Conservation (phyloP, 2,329 filamentous ascomycete species). For the Ascochyta pisi region DNA sequence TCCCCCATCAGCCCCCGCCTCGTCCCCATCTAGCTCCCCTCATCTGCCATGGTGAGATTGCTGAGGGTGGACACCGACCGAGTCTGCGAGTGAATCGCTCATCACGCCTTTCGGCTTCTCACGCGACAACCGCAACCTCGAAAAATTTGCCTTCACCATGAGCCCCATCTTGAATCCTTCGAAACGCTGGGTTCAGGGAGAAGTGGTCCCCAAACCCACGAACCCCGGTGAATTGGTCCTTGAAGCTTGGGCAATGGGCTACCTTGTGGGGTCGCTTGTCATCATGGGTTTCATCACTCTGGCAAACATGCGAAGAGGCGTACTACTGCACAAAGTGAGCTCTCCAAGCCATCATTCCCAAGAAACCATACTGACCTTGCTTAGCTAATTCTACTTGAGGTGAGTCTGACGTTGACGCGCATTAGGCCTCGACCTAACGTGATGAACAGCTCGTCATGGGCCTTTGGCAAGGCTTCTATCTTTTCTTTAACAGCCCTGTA, state of each 20-base stretch:
- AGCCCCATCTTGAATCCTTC: conserved; percentile 21
- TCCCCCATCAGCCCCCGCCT: conserved; percentile 1
- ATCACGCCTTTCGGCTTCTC: conserved; percentile 23
- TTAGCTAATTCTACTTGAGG: conserved; percentile 58
- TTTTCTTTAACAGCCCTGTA: conserved; percentile 62
- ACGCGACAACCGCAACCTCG: conserved; percentile 16
- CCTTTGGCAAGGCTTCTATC: conserved; percentile 65
- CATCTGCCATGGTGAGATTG: conserved; percentile 30
- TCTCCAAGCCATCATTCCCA: not conserved
- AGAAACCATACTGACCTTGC: conserved; percentile 22
- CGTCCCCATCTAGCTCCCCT: conserved; percentile 1
- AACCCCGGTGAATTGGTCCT: conserved; percentile 45
- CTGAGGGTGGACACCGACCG: conserved; percentile 19
- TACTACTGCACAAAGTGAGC: conserved; percentile 56
- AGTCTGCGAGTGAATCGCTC: conserved; percentile 31
- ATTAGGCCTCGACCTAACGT: conserved; percentile 16
- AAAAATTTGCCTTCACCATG: conserved; percentile 30
- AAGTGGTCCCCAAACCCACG: conserved; percentile 40
- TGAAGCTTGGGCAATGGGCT: conserved; percentile 52
- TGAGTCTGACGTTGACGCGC: conserved; percentile 26
- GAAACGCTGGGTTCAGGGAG: conserved; percentile 19
- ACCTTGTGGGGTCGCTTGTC: conserved; percentile 52
- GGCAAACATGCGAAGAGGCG: conserved; percentile 57
- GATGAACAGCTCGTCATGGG: conserved; percentile 59
- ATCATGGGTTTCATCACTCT: conserved; percentile 58